Evolutionary conservation across 2,329 filamentous ascomycete genomes (phyloP).

Genomic region (Aspergillus tamarii): DNA sequence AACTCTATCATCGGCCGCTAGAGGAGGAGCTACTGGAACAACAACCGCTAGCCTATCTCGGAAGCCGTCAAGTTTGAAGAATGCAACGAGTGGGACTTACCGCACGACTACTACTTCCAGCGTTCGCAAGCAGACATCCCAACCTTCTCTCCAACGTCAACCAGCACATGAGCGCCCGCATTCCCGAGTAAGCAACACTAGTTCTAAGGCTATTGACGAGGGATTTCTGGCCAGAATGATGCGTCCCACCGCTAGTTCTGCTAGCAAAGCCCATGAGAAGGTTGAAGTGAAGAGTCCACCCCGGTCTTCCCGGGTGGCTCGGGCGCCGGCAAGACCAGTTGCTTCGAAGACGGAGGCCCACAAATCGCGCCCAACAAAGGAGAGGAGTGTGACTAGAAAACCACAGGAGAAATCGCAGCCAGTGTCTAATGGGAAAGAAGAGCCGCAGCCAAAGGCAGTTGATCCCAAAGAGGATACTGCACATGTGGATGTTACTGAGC

Average conservation of each 20-base stretch:
- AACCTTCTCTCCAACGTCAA: constrained; percentile 35
- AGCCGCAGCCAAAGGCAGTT: constrained; percentile 5
- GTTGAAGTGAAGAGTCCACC: constrained; percentile 46
- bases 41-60: constrained; percentile 34
- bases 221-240: constrained; percentile 56
- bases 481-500: constrained; percentile 9
- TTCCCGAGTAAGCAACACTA: constrained; percentile 44
- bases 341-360: constrained; percentile 29
- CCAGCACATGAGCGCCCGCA: constrained; percentile 40
- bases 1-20: constrained; percentile 45
- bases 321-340: constrained; percentile 26
- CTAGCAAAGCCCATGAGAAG: constrained; percentile 53
- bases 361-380: constrained; percentile 23
- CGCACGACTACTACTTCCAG: constrained; percentile 28
- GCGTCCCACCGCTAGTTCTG: constrained; percentile 55
- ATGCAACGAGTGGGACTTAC: constrained; percentile 25
- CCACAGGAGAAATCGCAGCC: constrained; percentile 12
- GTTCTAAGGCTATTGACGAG: constrained; percentile 46
- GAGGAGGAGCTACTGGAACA: constrained; percentile 26
- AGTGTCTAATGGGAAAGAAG: constrained; percentile 1
- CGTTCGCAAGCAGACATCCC: constrained; percentile 36
- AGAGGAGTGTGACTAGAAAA: constrained; percentile 20
- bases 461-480: constrained; percentile 3
- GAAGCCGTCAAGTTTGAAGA: constrained; percentile 42
- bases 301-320: constrained; percentile 27